Evolutionary conservation across 257 asterid species (phyloP).

Genomic region (Solanum bukasovii): DNA sequence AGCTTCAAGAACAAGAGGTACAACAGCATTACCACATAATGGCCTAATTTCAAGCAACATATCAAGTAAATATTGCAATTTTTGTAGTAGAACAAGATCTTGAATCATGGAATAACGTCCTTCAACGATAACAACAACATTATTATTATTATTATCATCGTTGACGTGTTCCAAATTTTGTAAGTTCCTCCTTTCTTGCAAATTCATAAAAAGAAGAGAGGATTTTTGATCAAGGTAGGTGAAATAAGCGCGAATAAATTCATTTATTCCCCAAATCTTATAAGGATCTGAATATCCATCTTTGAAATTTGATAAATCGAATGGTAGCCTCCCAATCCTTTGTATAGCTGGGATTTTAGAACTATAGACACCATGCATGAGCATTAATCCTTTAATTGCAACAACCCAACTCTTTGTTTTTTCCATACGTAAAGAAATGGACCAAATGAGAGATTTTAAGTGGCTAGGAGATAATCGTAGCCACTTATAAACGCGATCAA

Average conservation of each 20-base stretch:
- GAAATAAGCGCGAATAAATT: constrained; percentile 56
- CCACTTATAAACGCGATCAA: constrained; percentile 52
- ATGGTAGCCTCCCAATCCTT: constrained; percentile 65
- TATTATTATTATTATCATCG: not conserved
- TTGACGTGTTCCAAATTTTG: not conserved
- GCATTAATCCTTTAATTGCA: constrained; percentile 62
- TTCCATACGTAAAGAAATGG: constrained; percentile 51
- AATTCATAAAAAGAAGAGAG: constrained; percentile 15
- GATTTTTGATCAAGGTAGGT: constrained; percentile 77
- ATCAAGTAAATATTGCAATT: constrained; percentile 46
- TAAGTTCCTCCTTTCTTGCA: constrained; percentile 14
- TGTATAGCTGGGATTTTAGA: constrained; percentile 27
- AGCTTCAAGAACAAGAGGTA: constrained; percentile 45
- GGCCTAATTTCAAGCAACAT: constrained; percentile 55
- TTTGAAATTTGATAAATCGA: constrained; percentile 57
- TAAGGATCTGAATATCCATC: constrained; percentile 28
- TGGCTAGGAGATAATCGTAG: constrained; percentile 54
- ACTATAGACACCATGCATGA: constrained; percentile 49
- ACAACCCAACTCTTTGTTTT: constrained; percentile 53
- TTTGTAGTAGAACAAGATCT: constrained; percentile 41
- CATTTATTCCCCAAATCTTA: constrained; percentile 39
- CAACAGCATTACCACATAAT: constrained; percentile 18
- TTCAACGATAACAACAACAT: not conserved
- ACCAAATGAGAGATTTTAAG: constrained; percentile 56
- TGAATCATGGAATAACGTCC: constrained; percentile 10